phyloP scores from a whole-genome alignment of 805 yeast species.

The Lachancea waltii region DNA sequence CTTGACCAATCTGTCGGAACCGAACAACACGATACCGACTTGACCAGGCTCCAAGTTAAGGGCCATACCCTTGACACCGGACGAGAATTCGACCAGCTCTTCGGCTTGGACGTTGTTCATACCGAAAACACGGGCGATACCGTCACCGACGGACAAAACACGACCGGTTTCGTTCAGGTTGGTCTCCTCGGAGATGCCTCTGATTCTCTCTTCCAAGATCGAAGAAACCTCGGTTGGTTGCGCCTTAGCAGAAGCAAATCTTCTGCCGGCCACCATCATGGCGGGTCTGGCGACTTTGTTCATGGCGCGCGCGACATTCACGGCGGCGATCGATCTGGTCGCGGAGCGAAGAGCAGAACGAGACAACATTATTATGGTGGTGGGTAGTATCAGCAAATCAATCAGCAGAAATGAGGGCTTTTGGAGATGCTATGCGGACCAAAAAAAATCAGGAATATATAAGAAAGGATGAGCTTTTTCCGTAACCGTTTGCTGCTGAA shows the following conservation, averaged over 20 bases:
- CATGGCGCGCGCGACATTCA: slow-evolving; percentile 39
- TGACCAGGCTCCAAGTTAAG: slow-evolving; percentile 99
- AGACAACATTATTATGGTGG: slow-evolving; percentile 55
- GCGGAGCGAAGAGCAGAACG: slow-evolving; percentile 81
- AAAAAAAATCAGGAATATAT: slow-evolving; percentile 5
- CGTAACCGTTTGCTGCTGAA: slow-evolving; percentile 7
- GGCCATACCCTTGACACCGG: slow-evolving; percentile 99
- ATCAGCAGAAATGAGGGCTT: not conserved
- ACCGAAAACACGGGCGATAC: slow-evolving; percentile 99
- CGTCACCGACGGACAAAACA: slow-evolving; percentile 99
- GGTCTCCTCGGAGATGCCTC: slow-evolving; percentile 97
- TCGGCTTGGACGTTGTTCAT: slow-evolving; percentile 99
- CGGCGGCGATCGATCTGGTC: slow-evolving; percentile 68
- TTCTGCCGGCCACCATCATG: slow-evolving; percentile 56
- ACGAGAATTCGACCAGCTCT: slow-evolving; percentile 97
- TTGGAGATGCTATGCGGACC: slow-evolving; percentile 1
- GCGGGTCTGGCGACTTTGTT: slow-evolving; percentile 60
- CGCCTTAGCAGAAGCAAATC: slow-evolving; percentile 94
- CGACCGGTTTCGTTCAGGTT: slow-evolving; percentile 99
- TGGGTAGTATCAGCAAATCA: not conserved
- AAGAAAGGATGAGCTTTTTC: slow-evolving; percentile 7
- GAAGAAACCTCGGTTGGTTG: slow-evolving; percentile 99
- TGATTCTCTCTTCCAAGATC: slow-evolving; percentile 97
- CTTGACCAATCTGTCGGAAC: slow-evolving; percentile 96
- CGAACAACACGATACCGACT: slow-evolving; percentile 99